These are phyloP conservation scores for Stemphylium vesicarium DNA, from an alignment of 2,329 filamentous ascomycete genomes.

Conservation along the genomic window DNA sequence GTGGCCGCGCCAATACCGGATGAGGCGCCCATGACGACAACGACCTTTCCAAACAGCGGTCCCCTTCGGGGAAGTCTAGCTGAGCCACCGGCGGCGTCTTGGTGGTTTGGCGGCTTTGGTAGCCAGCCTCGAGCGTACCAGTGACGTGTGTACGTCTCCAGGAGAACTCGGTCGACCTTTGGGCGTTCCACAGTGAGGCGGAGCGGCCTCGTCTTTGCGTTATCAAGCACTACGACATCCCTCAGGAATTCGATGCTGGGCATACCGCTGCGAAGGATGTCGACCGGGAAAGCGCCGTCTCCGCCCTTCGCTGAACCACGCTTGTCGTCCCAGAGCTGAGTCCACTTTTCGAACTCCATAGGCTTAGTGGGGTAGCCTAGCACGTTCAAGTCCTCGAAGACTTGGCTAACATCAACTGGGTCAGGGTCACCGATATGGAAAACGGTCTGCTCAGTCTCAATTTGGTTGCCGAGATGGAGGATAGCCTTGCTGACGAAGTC, in stretches of 20 bases:
- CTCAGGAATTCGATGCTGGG: conserved; percentile 74
- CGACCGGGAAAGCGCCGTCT: conserved; percentile 76
- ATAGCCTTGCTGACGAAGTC: conserved; percentile 81
- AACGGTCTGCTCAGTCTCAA: conserved; percentile 65
- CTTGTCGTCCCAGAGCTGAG: conserved; percentile 74
- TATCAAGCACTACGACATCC: conserved; percentile 75
- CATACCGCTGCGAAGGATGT: conserved; percentile 82
- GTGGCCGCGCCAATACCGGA: conserved; percentile 81
- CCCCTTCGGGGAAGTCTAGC: conserved; percentile 58
- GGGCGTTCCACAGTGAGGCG: conserved; percentile 66
- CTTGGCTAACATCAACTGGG: conserved; percentile 68
- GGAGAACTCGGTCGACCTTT: conserved; percentile 71
- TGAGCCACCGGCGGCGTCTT: conserved; percentile 54
- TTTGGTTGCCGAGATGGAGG: conserved; percentile 70
- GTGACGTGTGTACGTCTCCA: conserved; percentile 79
- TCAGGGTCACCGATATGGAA: conserved; percentile 78
- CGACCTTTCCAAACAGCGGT: conserved; percentile 71
- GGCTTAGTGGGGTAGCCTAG: conserved; percentile 74
- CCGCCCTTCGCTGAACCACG: conserved; percentile 68
- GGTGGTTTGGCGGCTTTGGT: conserved; percentile 63
- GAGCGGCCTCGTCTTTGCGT: conserved; percentile 69
- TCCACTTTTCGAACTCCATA: conserved; percentile 76
- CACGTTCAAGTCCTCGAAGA: conserved; percentile 69
- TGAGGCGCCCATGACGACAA: conserved; percentile 78
- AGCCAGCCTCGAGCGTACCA: conserved; percentile 84